Evolutionary conservation across 805 yeast species (phyloP), one percentile per base, ranked within the genome.

Genomic region (Cyberlindnera meyerae): DNA sequence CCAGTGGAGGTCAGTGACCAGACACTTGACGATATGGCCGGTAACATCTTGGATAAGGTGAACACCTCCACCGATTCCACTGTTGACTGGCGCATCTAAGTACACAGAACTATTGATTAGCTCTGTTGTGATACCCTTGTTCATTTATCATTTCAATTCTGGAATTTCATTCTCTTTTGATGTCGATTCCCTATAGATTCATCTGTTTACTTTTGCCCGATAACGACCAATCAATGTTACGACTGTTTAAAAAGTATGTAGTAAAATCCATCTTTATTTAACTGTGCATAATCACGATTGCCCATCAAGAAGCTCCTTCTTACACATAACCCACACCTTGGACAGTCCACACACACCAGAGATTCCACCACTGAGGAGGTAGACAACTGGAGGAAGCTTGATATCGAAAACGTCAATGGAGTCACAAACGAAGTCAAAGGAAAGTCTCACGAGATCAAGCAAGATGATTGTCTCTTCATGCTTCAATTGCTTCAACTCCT

Each of bases 361-460:
- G 29, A 36, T 29, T 13, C 43, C 36, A 20, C 59, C 59, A 37
- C 36, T 34, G 2, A 42, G 16, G 8, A 49, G 28, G 34, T 55
- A 53, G 8, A 53, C 36, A 3, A 39, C 36, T 24, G 53, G 50
- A 21, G 37, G 33, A 2, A 48, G 30, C 31, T 64, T 64, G 36
- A 69, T 34, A 16, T 63, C 51, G 42, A 72, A 71, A 11, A 73
- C 65, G 39, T 63, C 70, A 3, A 71, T 62, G 1, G 73, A 51
- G 49, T 71, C 76, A 38, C 70, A 75, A 9, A 61, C 48, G 27
- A 71, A 62, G 52, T 75, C 81, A 36, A 70, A 73, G 1, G 58
- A 16, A 11, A 71, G 50, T 45, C 71, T 66, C 3, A 58, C 42
- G 1, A 73, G 29, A 44, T 73, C 77, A 12, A 72, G 43, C 21